Evolutionary conservation across 768 basidiomycete species (phyloP), one percentile per base, ranked within the genome.

Genomic region (Russula abietina): DNA sequence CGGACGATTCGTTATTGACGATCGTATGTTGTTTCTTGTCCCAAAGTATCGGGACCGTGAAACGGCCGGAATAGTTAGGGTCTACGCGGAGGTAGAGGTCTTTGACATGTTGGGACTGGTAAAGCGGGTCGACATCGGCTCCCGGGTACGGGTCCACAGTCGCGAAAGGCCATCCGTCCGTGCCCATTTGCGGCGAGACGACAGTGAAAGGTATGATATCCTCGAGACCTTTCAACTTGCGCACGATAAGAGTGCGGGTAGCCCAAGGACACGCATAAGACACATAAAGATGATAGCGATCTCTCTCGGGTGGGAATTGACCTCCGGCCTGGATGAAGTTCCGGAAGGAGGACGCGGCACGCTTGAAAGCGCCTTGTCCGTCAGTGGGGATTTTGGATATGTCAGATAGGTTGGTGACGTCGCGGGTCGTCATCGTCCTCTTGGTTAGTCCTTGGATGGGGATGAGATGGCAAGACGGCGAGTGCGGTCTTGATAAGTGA

Each of bases 211-310:
- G 78, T 62, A 99, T 83, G 64, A 91, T 76, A 28, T 87, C 80
- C 66, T 98, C 89, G 26, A 99, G 79, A 2, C 95, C 94, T 73
- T 99, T 99, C 69, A 98, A 81, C 74, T 93, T 86, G 67, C 95
- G 82, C 4, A 88, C 79, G 68, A 98, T 97, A 65, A 97, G 78
- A 4, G 94, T 83, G 67, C 96, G 82, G 28, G 93, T 92, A 0
- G 96, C 96, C 96, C 95, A 98, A 10, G 96, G 93, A 69, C 93
- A 98, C 2, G 88, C 85, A 66, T 86, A 84, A 4, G 89, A 89
- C 61, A 97, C 90, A 69, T 91, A 96, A 67, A 96, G 89, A 68
- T 91, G 90, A 72, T 98, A 98, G 50, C 95, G 87, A 64, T 85
- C 93, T 74, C 78, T 83, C 73, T 93, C 93, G 1, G 95, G 86